phyloP scores from a whole-genome alignment of 331 rosid genomes.

The Acacia concinna region DNA sequence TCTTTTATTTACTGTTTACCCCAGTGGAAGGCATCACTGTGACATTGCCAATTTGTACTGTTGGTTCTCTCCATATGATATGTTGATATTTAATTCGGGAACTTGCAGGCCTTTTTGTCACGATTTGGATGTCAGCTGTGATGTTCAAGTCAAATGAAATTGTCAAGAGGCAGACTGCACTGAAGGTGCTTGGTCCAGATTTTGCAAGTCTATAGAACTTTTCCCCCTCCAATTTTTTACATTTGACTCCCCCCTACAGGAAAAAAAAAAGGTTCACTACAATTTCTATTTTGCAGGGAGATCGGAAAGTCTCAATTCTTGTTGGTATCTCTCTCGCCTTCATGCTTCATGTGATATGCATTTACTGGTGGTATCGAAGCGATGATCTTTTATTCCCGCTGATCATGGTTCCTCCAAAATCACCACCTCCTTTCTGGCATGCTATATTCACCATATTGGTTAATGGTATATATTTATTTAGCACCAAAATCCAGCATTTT shows the following conservation, averaged over 20 bases:
- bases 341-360: conserved; percentile 69
- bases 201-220: neutral
- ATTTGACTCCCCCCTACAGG: neutral
- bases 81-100: conserved; percentile 24
- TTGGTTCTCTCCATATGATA: conserved; percentile 18
- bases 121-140: conserved; percentile 82
- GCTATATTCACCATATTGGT: conserved; percentile 81
- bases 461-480: conserved; percentile 62
- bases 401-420: conserved; percentile 78
- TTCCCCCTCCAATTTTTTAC: neutral
- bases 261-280: conserved; percentile 29
- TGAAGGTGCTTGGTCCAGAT: conserved; percentile 58
- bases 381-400: conserved; percentile 75
- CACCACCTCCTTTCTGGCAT: conserved; percentile 86
- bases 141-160: conserved; percentile 85
- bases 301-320: conserved; percentile 69
- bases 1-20: neutral
- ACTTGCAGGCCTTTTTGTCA: conserved; percentile 78
- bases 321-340: conserved; percentile 49
- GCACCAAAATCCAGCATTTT: conserved; percentile 4
- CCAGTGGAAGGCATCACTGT: neutral
- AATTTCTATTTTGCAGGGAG: conserved; percentile 67
- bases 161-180: conserved; percentile 85
- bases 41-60: conserved; percentile 1
- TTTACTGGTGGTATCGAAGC: conserved; percentile 77